A percentile compares a stretch with the other conserved stretches of the same genome.
Evolutionary conservation across 2,329 filamentous ascomycete species (phyloP).

Genomic region (Penicillium sp.): DNA sequence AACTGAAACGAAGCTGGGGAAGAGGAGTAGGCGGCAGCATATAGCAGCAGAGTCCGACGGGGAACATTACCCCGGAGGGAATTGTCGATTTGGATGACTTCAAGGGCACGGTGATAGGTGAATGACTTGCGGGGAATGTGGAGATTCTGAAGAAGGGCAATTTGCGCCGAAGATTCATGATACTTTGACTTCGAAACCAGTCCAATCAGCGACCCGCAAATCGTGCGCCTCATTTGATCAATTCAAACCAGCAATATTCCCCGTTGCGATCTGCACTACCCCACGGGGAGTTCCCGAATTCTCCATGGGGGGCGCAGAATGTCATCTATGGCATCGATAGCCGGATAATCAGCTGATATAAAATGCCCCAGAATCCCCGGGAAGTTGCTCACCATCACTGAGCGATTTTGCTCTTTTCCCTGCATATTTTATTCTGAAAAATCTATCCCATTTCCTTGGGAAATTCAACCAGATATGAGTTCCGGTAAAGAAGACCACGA

Average conservation of each 20-base stretch:
- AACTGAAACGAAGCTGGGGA: not conserved
- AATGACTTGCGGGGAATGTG: not conserved
- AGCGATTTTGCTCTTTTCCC: not conserved
- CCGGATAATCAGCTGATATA: constrained; percentile 1
- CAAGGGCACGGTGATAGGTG: not conserved
- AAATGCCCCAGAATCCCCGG: not conserved
- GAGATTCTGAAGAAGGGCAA: not conserved
- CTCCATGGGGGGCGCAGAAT: not conserved
- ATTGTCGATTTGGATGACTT: not conserved
- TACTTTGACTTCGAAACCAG: not conserved
- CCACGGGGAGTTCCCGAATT: not conserved
- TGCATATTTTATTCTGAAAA: not conserved
- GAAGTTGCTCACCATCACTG: not conserved
- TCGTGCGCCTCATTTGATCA: too few relatives aligned
- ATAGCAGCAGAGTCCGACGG: not conserved
- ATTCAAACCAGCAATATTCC: not conserved
- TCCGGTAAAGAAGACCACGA: constrained; percentile 1
- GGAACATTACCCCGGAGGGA: not conserved
- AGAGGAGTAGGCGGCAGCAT: not conserved
- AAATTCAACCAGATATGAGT: constrained; percentile 5
- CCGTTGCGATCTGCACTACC: constrained; percentile 2
- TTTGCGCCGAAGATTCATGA: not conserved
- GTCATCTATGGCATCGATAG: not conserved
- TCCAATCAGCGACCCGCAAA: not conserved
- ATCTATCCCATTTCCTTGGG: not conserved